phyloP scores from a whole-genome alignment of 106 monocot genomes.

The Phalaenopsis equestris region DNA sequence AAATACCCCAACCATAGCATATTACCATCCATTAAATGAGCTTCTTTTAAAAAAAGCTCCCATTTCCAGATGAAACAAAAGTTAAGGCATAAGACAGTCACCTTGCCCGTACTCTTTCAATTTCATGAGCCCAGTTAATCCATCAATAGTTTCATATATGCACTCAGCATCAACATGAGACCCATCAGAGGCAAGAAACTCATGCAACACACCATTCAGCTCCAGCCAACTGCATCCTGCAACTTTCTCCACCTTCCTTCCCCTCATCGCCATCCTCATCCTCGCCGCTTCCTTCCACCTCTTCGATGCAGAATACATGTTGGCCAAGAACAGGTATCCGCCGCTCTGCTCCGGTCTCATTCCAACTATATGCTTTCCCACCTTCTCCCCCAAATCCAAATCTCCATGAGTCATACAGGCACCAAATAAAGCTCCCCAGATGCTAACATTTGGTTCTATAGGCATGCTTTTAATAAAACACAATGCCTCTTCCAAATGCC shows the following conservation, averaged over 20 bases:
- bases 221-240: slow-evolving; percentile 28
- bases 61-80: too few species aligned
- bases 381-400: slow-evolving; percentile 12
- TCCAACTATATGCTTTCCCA: slow-evolving; percentile 14
- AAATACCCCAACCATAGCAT: too few species aligned
- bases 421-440: slow-evolving; percentile 36
- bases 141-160: slow-evolving; percentile 15
- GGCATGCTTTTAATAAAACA: slow-evolving; percentile 30
- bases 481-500: slow-evolving; percentile 35
- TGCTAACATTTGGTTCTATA: slow-evolving; percentile 19
- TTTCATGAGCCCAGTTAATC: slow-evolving; percentile 6
- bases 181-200: slow-evolving; percentile 19
- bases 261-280: slow-evolving; percentile 15
- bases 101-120: neutral
- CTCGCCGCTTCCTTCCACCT: slow-evolving; percentile 20
- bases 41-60: too few species aligned
- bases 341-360: slow-evolving; percentile 15
- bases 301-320: slow-evolving; percentile 12
- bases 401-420: slow-evolving; percentile 31
- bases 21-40: too few species aligned
- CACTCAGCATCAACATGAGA: slow-evolving; percentile 17
- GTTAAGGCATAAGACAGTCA: too few species aligned
- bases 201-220: slow-evolving; percentile 18
- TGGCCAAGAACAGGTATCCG: slow-evolving; percentile 18
- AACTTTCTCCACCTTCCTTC: slow-evolving; percentile 3